These are phyloP conservation scores for Pythium diclinum DNA, from an alignment of 352 stramenopile species.

Conservation along the genomic window DNA sequence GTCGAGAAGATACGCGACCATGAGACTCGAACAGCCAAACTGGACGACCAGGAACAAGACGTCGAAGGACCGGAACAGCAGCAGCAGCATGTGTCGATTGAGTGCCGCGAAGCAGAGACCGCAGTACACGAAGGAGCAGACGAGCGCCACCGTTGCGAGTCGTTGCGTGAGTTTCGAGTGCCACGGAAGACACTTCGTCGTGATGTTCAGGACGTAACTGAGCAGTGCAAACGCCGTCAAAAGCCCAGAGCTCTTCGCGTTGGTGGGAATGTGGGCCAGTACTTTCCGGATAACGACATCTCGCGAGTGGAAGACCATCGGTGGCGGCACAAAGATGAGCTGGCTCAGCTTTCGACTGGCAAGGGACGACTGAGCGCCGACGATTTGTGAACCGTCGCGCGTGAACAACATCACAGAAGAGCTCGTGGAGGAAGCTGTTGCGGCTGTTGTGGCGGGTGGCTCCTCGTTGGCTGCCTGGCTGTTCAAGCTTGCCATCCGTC, in stretches of 20 bases:
- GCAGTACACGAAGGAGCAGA: conserved; percentile 9
- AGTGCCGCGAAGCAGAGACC: neutral
- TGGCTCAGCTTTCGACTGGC: neutral
- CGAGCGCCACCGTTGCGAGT: neutral
- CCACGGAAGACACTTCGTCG: neutral
- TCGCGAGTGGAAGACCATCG: neutral
- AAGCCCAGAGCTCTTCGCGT: neutral
- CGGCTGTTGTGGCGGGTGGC: neutral
- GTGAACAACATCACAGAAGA: neutral
- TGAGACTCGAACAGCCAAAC: conserved; percentile 6
- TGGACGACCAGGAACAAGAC: conserved; percentile 27
- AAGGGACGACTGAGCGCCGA: neutral
- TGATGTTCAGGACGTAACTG: neutral
- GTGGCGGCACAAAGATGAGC: neutral
- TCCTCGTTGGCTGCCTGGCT: neutral
- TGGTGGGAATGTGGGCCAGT: neutral
- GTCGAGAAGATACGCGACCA: conserved; percentile 18
- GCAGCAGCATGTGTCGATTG: conserved; percentile 1
- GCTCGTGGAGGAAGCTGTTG: neutral
- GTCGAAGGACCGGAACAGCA: conserved; percentile 21
- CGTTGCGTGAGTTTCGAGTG: neutral
- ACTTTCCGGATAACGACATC: neutral
- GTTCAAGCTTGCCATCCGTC: neutral
- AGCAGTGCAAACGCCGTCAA: neutral
- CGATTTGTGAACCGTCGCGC: neutral